Conservation (phyloP, 257 asterid species). For the Ophiorrhiza pumila region DNA sequence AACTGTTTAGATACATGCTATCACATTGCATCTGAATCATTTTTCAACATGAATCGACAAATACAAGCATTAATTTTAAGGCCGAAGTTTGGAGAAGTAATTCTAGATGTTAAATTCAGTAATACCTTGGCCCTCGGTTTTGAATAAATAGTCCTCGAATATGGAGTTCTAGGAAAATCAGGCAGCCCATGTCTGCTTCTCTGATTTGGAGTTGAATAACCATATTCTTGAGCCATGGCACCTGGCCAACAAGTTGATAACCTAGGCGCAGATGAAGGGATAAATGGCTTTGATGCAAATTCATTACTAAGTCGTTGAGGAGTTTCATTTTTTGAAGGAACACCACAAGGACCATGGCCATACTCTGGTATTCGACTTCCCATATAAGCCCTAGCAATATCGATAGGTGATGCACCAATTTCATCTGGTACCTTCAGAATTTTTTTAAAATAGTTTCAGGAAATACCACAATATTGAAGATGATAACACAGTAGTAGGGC, state of each 20-base stretch:
- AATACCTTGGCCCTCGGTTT: slow-evolving; percentile 68
- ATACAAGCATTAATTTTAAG: slow-evolving; percentile 19
- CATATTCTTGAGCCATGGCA: slow-evolving; percentile 51
- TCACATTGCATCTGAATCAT: slow-evolving; percentile 48
- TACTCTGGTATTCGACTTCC: slow-evolving; percentile 59
- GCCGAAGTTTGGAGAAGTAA: not conserved
- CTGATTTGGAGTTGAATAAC: slow-evolving; percentile 66
- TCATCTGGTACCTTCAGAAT: slow-evolving; percentile 55
- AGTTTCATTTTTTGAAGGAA: slow-evolving; percentile 34
- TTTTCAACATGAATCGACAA: slow-evolving; percentile 27
- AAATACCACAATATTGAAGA: not conserved
- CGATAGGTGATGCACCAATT: slow-evolving; percentile 78
- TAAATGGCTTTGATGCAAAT: slow-evolving; percentile 39
- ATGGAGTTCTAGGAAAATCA: slow-evolving; percentile 85
- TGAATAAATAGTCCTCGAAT: slow-evolving; percentile 59
- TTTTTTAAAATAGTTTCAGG: not conserved
- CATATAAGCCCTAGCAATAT: slow-evolving; percentile 93
- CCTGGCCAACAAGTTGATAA: slow-evolving; percentile 83
- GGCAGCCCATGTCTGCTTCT: slow-evolving; percentile 52
- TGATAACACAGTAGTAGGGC: not conserved
- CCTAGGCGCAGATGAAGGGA: slow-evolving; percentile 58
- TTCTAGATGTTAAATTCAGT: slow-evolving; percentile 5
- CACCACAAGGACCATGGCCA: slow-evolving; percentile 36
- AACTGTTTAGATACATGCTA: slow-evolving; percentile 34
- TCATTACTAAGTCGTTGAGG: slow-evolving; percentile 40